These are phyloP conservation scores for Erythrophleum ivorense DNA, from an alignment of 331 rosid species.

Conservation along the genomic window DNA sequence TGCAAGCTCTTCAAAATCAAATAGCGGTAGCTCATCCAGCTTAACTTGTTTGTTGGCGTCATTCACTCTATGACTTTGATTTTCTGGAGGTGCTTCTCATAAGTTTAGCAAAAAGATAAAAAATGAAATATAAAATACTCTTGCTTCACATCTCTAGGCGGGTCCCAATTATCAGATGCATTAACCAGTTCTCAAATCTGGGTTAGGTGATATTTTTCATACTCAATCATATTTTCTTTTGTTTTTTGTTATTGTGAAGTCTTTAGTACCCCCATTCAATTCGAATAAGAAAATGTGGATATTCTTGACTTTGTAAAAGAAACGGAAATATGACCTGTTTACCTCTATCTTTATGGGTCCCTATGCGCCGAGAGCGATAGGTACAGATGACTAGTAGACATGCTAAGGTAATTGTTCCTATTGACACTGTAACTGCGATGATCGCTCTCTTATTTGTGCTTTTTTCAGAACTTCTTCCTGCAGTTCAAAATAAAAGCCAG, in stretches of 20 bases:
- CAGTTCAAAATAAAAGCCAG: background rate
- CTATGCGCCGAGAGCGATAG: background rate
- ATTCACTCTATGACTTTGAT: constrained; percentile 22
- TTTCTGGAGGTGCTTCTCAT: constrained; percentile 27
- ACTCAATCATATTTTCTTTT: no score
- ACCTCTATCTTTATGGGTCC: constrained; percentile 22
- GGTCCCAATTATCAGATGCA: background rate
- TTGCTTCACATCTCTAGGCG: constrained; percentile 10
- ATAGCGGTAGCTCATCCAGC: constrained; percentile 48
- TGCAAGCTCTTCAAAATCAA: constrained; percentile 42
- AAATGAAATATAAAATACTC: background rate
- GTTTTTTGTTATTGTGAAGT: background rate
- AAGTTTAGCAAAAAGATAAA: constrained; percentile 2
- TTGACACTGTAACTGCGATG: constrained; percentile 31
- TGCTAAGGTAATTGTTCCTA: constrained; percentile 34
- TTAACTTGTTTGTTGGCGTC: constrained; percentile 32
- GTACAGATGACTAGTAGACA: constrained; percentile 24
- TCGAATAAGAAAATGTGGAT: background rate
- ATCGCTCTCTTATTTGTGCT: constrained; percentile 23
- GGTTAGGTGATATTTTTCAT: no score
- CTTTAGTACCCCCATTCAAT: background rate
- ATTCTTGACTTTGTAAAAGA: background rate
- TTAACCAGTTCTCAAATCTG: background rate
- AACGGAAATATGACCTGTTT: background rate
- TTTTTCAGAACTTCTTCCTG: constrained; percentile 22